Percentiles rank a stretch among this genome's conserved stretches.
Conservation (phyloP, 140 eudicot species). For the Oenanthe javanica region DNA sequence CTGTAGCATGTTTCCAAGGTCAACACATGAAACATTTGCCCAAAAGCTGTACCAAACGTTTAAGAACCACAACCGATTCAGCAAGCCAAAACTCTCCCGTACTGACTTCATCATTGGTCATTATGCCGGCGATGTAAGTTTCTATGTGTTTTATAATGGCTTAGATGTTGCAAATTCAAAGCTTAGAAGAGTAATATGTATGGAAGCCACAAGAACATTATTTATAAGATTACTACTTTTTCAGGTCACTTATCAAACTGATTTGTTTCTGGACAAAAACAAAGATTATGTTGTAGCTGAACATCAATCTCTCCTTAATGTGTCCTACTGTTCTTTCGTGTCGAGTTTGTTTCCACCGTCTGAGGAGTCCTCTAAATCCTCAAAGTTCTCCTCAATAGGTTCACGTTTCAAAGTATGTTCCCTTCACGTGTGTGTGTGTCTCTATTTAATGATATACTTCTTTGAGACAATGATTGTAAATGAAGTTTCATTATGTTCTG, state of each 20-base stretch:
- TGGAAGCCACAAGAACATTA: neutral
- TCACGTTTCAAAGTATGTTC: slow-evolving; percentile 69
- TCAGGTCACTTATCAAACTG: slow-evolving; percentile 95
- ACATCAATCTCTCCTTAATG: slow-evolving; percentile 85
- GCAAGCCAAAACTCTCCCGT: slow-evolving; percentile 88
- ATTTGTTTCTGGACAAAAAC: slow-evolving; percentile 87
- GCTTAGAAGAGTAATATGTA: neutral
- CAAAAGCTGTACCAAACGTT: slow-evolving; percentile 87
- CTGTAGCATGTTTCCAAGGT: slow-evolving; percentile 97
- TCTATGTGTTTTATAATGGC: neutral
- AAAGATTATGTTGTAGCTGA: slow-evolving; percentile 97
- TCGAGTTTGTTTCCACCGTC: slow-evolving; percentile 60
- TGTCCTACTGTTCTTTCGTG: slow-evolving; percentile 67
- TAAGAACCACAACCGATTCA: slow-evolving; percentile 71
- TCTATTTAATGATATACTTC: neutral
- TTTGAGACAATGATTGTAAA: neutral
- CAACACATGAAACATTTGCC: slow-evolving; percentile 90
- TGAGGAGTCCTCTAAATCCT: slow-evolving; percentile 79
- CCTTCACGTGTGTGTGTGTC: neutral
- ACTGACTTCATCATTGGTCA: slow-evolving; percentile 90
- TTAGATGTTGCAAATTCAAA: slow-evolving; percentile 1
- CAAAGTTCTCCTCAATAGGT: slow-evolving; percentile 91
- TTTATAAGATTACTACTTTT: slow-evolving; percentile 12
- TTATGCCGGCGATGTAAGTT: slow-evolving; percentile 97
- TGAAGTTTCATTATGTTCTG: slow-evolving; percentile 11